phyloP scores from a whole-genome alignment of 345 rosid genomes.

The Sisymbrium altissimum region DNA sequence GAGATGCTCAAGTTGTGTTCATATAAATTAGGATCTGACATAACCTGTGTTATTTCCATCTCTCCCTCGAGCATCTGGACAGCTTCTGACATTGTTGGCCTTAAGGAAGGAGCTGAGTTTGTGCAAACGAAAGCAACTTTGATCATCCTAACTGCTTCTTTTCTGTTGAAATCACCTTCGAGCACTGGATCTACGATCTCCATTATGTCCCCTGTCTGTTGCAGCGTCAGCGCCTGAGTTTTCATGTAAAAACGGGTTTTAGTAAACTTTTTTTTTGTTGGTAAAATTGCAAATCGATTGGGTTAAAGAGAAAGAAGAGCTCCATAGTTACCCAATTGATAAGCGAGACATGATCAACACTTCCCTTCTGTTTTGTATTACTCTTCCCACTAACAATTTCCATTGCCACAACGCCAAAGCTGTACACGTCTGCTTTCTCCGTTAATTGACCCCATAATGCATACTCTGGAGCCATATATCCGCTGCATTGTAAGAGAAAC shows the following conservation, averaged over 20 bases:
- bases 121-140: slow-evolving; percentile 39
- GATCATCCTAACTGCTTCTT: slow-evolving; percentile 39
- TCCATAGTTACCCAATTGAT: slow-evolving; percentile 37
- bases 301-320: too few relatives aligned
- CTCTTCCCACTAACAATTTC: slow-evolving; percentile 42
- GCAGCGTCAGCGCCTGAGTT: slow-evolving; percentile 26
- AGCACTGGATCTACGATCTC: slow-evolving; percentile 37
- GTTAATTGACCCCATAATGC: slow-evolving; percentile 43
- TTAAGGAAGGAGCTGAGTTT: slow-evolving; percentile 19
- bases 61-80: slow-evolving; percentile 40
- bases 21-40: slow-evolving; percentile 1
- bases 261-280: too few relatives aligned
- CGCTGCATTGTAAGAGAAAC: slow-evolving; percentile 14
- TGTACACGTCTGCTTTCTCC: slow-evolving; percentile 46
- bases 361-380: slow-evolving; percentile 6
- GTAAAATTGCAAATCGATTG: too few relatives aligned
- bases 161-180: slow-evolving; percentile 14
- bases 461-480: slow-evolving; percentile 45
- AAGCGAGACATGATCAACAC: slow-evolving; percentile 23
- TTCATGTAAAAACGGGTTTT: background rate
- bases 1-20: slow-evolving; percentile 23
- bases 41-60: slow-evolving; percentile 3
- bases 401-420: slow-evolving; percentile 44
- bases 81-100: slow-evolving; percentile 43
- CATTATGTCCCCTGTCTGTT: slow-evolving; percentile 23